A percentile compares a stretch with the other conserved stretches of the same genome.
Conservation (phyloP, 2,329 filamentous ascomycete genomes). For the Penicillium italicum region DNA sequence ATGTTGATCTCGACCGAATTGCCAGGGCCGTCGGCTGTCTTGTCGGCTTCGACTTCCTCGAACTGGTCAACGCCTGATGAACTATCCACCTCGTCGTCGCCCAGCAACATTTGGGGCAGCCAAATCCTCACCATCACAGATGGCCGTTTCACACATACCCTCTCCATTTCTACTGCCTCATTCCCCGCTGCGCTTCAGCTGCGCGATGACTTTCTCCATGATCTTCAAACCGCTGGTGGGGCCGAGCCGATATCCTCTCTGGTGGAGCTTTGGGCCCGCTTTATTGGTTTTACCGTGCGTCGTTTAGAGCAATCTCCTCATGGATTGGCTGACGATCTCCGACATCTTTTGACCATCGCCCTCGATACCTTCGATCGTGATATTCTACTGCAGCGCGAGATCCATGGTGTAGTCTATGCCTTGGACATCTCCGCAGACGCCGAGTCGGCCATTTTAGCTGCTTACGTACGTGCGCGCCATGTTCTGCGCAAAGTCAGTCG, state of each 20-base stretch:
- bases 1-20: constrained; percentile 6
- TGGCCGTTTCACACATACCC: constrained; percentile 7
- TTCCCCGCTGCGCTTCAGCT: constrained; percentile 11
- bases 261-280: constrained; percentile 14
- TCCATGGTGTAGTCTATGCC: constrained; percentile 8
- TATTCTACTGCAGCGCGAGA: constrained; percentile 9
- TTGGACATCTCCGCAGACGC: constrained; percentile 3
- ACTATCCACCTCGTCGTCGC: not conserved
- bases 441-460: constrained; percentile 2
- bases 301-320: constrained; percentile 5
- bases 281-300: constrained; percentile 10
- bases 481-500: not conserved
- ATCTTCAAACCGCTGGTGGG: constrained; percentile 7
- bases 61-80: not conserved
- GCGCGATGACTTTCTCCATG: constrained; percentile 13
- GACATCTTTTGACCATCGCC: not conserved
- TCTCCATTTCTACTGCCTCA: constrained; percentile 8
- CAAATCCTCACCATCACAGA: constrained; percentile 12
- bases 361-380: constrained; percentile 7
- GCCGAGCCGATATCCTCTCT: constrained; percentile 5
- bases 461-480: constrained; percentile 3
- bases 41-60: not conserved
- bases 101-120: not conserved
- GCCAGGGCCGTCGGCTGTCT: not conserved
- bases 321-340: constrained; percentile 1